These are phyloP conservation scores for Infundibulicybe gibba DNA, from an alignment of 768 basidiomycete species.

Conservation along the genomic window DNA sequence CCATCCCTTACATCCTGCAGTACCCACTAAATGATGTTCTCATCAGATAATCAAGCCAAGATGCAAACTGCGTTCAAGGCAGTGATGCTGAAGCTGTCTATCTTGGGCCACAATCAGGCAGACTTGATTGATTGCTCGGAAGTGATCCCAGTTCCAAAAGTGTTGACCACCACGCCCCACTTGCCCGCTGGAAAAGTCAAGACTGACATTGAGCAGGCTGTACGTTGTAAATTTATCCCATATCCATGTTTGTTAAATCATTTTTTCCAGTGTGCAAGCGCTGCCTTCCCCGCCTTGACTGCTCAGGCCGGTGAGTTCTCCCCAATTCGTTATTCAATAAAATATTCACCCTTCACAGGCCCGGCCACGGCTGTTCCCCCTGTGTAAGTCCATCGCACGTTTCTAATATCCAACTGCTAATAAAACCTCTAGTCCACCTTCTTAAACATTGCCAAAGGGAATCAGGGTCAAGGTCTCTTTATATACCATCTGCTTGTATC, in stretches of 20 bases:
- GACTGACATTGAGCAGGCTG: slow-evolving; percentile 26
- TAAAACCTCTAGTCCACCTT: not conserved
- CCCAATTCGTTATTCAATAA: not conserved
- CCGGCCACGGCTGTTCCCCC: slow-evolving; percentile 4
- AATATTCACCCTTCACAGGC: not conserved
- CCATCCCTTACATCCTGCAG: not conserved
- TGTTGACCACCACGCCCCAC: slow-evolving; percentile 14
- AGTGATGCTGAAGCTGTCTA: slow-evolving; percentile 40
- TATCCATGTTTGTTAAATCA: not conserved
- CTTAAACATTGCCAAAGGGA: not conserved
- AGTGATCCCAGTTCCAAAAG: slow-evolving; percentile 7
- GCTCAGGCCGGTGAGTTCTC: slow-evolving; percentile 1
- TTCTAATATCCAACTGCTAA: not conserved
- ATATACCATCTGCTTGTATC: too few relatives aligned
- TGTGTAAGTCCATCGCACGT: slow-evolving; percentile 2
- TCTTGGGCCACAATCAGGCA: slow-evolving; percentile 33
- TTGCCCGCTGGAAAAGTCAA: slow-evolving; percentile 27
- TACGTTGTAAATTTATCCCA: slow-evolving; percentile 1
- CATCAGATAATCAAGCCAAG: slow-evolving; percentile 24
- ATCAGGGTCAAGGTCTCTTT: too few relatives aligned
- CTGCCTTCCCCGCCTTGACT: slow-evolving; percentile 26
- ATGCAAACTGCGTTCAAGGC: slow-evolving; percentile 32
- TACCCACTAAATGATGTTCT: not conserved
- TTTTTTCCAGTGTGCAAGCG: slow-evolving; percentile 21
- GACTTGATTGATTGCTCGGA: slow-evolving; percentile 13